These are phyloP conservation scores for Solidago caesia DNA, from an alignment of 129 eudicot genomes.

Conservation along the genomic window DNA sequence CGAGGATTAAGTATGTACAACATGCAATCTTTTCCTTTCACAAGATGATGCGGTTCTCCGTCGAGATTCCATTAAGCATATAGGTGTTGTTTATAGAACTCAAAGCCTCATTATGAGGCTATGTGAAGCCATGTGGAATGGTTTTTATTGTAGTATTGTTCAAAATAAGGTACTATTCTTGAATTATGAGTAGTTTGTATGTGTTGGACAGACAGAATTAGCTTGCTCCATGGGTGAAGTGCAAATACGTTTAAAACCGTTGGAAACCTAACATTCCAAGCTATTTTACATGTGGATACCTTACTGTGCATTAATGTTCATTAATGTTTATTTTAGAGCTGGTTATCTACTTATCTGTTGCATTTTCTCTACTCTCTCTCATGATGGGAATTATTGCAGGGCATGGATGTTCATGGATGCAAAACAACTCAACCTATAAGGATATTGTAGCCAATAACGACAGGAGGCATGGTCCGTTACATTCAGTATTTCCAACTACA, in stretches of 20 bases:
- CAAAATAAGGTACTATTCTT: neutral
- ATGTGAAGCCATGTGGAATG: neutral
- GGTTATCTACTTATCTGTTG: neutral
- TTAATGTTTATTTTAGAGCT: neutral
- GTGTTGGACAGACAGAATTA: slow-evolving; percentile 11
- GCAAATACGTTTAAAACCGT: neutral
- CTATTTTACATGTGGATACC: slow-evolving; percentile 1
- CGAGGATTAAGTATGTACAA: neutral
- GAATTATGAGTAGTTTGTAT: neutral
- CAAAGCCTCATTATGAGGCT: neutral
- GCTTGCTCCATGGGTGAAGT: neutral
- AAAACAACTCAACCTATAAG: slow-evolving; percentile 40
- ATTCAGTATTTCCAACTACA: slow-evolving; percentile 39
- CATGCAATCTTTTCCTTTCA: neutral
- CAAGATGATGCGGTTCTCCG: neutral
- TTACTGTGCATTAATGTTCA: neutral
- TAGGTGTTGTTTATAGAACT: neutral
- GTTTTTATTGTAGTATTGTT: neutral
- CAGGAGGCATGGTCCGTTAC: slow-evolving; percentile 47
- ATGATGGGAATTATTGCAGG: slow-evolving; percentile 48
- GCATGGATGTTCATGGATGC: slow-evolving; percentile 66
- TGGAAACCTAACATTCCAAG: slow-evolving; percentile 2
- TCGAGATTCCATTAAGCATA: neutral
- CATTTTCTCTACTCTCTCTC: neutral
- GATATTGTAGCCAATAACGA: slow-evolving; percentile 32